Base-by-base conservation (phyloP, 768 basidiomycete genomes). In the Boletus eberwhitei region DNA sequence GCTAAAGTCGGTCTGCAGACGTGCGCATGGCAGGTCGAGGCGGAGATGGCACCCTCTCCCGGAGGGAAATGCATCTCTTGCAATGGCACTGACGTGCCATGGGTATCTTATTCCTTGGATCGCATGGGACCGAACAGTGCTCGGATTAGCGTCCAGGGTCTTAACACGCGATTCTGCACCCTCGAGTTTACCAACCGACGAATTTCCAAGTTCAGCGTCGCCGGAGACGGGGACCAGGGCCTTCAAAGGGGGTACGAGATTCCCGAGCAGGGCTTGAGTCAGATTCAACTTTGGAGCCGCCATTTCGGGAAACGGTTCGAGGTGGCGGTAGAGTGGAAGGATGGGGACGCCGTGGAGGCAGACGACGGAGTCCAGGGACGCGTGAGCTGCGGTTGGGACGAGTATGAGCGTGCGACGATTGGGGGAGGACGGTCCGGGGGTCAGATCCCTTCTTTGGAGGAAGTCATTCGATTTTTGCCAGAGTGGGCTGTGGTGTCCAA, bases 391-490 rank as follows among this genome's bases (percentile, higher is more conserved):
- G 79, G 81, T 51, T 88, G 85, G 82, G 79, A 77, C n/a, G 87
- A 89, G 63, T 83, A 84, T 59, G 79, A 81, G 67, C 80, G 80
- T 60, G 83, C 66, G 40, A 79, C 75, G 58, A 65, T 81, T 13
- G 83, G 81, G 39, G 72, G 76, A 56, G 75, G 75, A 17, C 17
- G 56, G 16, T 59, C 60, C 41, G 65, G 64, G 19, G 77, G 69
- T 31, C 79, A 74, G 70, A 87, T 90, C 19, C 87, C 88, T 5
- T 87, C 87, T 3, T 74, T 81, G 43, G 86, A 89, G 64, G 88
- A 90, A 64, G 77, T 81, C 26, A 63, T 88, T 8, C 63, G 68
- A 8, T 87, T 85, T 66, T 66, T 88, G 54, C 88, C 88, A 19
- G 71, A 77, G 43, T 90, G 88, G 88, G 83, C 79, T 11, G 74